Evolutionary conservation across 768 basidiomycete species (phyloP), one percentile per base, ranked within the genome.

Genomic region (Boletus vinaceobasis): DNA sequence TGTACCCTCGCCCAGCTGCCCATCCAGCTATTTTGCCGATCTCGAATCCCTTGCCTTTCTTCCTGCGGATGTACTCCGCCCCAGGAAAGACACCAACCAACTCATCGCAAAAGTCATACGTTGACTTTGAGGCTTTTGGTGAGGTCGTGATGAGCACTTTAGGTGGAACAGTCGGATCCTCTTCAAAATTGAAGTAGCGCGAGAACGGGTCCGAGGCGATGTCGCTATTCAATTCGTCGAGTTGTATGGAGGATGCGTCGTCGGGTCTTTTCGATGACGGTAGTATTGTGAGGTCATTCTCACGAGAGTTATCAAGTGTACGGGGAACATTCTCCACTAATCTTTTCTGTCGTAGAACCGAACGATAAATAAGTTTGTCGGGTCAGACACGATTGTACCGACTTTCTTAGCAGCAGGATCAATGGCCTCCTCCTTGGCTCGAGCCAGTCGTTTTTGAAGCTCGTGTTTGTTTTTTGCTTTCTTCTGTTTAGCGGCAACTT

Each of bases 61-160:
- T 90, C 60, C 95, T 75, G 56, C 85, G 80, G 50, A 91, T 84
- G 63, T 93, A 92, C 66, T 97, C 91, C 1, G 91, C 90, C 15
- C 95, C 95, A 26, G 95, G 95, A 67, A 93, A 96, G 32, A 98
- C 75, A 2, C 86, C 89, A 9, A 88, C 84, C 19, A 98, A 71
- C 69, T 97, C 97, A 58, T 95, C 92, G 62, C 93, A 93, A 69
- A 99, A 94, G 32, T 90, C 87, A 60, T 93, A 96, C 1, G 94
- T 96, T 17, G 81, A 73, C 65, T 88, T 90, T n/a, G 90, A 88
- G 6, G 93, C 89, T 60, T 89, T 90, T 15, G 86, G 83, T 0
- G 90, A 93, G 6, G 95, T 98, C 4, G 95, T 98, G 45, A 98
- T 83, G 48, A 98, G 78, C 48, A 96, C 82, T 72, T 90, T 96